A percentile compares a stretch with the other conserved stretches of the same genome.
These are phyloP conservation scores for Capniomyces stellatus DNA, from an alignment of 371 early-diverging fungal genomes.

Conservation along the genomic window DNA sequence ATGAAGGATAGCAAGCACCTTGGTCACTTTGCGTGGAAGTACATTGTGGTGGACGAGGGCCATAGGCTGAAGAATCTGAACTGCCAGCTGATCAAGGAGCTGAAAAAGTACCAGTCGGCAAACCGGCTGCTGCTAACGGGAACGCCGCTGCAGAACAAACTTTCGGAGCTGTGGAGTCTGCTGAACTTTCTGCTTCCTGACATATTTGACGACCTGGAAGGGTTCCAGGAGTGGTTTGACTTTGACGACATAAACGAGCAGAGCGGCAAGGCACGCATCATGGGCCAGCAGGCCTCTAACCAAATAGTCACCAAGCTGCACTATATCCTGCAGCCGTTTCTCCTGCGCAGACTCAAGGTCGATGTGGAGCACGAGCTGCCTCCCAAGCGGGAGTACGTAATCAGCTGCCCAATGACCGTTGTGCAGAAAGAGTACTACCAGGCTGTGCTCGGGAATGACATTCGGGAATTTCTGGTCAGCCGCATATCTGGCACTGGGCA, in stretches of 20 bases:
- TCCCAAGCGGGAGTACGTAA: conserved; percentile 73
- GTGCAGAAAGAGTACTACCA: conserved; percentile 69
- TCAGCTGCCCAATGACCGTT: conserved; percentile 65
- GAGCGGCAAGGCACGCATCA: conserved; percentile 41
- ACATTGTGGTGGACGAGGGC: conserved; percentile 89
- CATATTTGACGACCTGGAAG: conserved; percentile 70
- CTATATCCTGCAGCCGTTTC: conserved; percentile 78
- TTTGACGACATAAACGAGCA: conserved; percentile 51
- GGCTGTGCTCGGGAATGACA: conserved; percentile 50
- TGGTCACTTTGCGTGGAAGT: conserved; percentile 52
- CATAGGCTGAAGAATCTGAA: conserved; percentile 89
- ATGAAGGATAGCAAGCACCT: conserved; percentile 63
- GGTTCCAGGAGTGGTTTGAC: conserved; percentile 72
- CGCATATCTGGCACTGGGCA: too few species aligned
- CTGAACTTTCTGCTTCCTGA: conserved; percentile 85
- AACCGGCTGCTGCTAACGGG: conserved; percentile 81
- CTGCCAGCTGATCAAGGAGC: conserved; percentile 67
- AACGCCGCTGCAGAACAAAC: conserved; percentile 90
- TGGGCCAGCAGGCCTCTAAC: conserved; percentile 49
- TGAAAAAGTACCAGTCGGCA: conserved; percentile 63
- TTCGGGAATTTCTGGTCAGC: conserved; percentile 43
- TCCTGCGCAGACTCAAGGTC: conserved; percentile 87
- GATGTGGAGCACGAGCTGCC: conserved; percentile 84
- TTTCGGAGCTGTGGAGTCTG: conserved; percentile 83
- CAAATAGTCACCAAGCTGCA: conserved; percentile 67